These are phyloP conservation scores for Actinomortierella wolfii DNA, from an alignment of 371 early-diverging fungal species.

Conservation along the genomic window DNA sequence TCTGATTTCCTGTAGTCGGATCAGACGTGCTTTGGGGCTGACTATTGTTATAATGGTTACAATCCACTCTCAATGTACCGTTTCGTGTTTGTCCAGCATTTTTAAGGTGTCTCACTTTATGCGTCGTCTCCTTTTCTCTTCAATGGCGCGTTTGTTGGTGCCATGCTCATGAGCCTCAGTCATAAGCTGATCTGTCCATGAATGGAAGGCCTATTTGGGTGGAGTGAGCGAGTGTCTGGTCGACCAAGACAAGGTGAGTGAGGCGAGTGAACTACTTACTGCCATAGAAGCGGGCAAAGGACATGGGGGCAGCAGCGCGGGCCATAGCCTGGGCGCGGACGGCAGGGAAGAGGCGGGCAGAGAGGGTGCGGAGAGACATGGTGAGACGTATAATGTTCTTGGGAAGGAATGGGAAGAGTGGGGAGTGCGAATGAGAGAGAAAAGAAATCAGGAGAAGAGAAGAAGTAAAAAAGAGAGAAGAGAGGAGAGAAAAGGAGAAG, in stretches of 20 bases:
- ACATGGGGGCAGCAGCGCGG: conserved; percentile 22
- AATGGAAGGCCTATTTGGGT: neutral
- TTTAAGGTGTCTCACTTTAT: too few species aligned
- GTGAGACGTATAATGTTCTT: neutral
- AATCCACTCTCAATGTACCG: too few species aligned
- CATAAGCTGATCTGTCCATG: neutral
- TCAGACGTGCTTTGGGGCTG: too few species aligned
- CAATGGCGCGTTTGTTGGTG: too few species aligned
- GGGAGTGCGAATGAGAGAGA: neutral
- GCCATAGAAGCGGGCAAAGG: conserved; percentile 43
- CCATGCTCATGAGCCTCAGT: too few species aligned
- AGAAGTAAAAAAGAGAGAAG: neutral
- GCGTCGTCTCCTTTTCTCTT: too few species aligned
- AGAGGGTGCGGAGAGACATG: conserved; percentile 40
- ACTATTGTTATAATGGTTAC: too few species aligned
- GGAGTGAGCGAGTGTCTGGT: neutral
- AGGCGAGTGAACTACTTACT: conserved; percentile 12
- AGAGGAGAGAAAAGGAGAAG: neutral
- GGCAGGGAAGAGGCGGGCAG: conserved; percentile 44
- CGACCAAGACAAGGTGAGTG: too few species aligned
- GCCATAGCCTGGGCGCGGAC: conserved; percentile 41
- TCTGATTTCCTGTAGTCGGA: too few species aligned
- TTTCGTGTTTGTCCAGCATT: too few species aligned
- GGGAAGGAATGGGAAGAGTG: neutral
- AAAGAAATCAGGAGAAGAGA: conserved; percentile 2